Conservation (phyloP, 805 yeast genomes). For the Grigorovia jiainica region DNA sequence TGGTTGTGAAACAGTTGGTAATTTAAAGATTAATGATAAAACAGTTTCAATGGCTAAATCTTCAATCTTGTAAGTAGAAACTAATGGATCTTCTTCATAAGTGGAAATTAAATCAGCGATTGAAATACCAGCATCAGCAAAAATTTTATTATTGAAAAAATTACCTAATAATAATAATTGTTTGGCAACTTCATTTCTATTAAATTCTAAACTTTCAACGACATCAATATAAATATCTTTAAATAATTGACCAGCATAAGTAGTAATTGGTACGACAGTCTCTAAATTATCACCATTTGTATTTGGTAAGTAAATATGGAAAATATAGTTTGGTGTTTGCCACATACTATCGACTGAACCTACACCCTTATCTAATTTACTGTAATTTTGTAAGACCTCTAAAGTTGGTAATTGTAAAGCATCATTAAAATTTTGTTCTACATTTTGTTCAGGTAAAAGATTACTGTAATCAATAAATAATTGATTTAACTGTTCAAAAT, state of each 20-base stretch:
- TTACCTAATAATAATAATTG: conserved; percentile 68
- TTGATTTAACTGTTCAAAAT: conserved; percentile 33
- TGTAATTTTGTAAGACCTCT: conserved; percentile 27
- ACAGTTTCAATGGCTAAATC: conserved; percentile 81
- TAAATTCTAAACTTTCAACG: conserved; percentile 74
- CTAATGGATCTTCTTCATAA: conserved; percentile 31
- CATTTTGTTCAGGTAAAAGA: conserved; percentile 29
- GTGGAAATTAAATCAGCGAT: conserved; percentile 54
- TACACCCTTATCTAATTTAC: conserved; percentile 27
- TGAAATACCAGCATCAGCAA: conserved; percentile 66
- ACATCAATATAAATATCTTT: conserved; percentile 71
- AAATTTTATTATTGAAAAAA: conserved; percentile 57
- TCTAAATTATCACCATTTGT: conserved; percentile 42
- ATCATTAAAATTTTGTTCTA: conserved; percentile 26
- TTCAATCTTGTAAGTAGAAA: conserved; percentile 82
- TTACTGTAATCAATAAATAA: conserved; percentile 33
- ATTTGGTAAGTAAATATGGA: conserved; percentile 50
- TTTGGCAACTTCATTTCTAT: conserved; percentile 76
- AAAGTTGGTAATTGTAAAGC: conserved; percentile 30
- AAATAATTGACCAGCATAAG: conserved; percentile 51
- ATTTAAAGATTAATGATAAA: conserved; percentile 62
- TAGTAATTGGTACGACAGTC: conserved; percentile 50
- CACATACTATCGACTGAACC: conserved; percentile 59
- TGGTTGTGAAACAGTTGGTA: conserved; percentile 59
- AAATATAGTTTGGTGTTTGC: conserved; percentile 50